These are phyloP conservation scores for Apiospora sp. DNA, from an alignment of 2,329 filamentous ascomycete species.

Conservation along the genomic window DNA sequence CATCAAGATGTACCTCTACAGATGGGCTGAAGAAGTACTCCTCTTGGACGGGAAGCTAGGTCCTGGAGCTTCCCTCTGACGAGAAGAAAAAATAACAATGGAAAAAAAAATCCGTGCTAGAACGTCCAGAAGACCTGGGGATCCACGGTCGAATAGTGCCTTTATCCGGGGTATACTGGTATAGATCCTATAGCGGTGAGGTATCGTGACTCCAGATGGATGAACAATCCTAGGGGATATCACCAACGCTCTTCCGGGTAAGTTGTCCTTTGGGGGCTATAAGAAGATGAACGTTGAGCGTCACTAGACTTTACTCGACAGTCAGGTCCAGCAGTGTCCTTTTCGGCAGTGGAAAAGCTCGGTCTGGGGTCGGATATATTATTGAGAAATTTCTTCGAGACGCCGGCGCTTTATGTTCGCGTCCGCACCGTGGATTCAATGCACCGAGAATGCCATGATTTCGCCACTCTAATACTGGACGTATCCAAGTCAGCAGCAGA, in stretches of 20 bases:
- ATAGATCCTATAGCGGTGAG: slow-evolving; percentile 28
- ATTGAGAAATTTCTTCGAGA: slow-evolving; percentile 22
- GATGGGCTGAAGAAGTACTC: slow-evolving; percentile 22
- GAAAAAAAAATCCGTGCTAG: slow-evolving; percentile 14
- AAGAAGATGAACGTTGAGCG: slow-evolving; percentile 16
- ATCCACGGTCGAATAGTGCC: slow-evolving; percentile 25
- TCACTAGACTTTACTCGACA: slow-evolving; percentile 22
- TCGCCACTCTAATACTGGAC: slow-evolving; percentile 27
- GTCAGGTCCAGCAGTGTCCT: slow-evolving; percentile 16
- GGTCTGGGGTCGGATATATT: slow-evolving; percentile 21
- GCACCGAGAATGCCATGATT: slow-evolving; percentile 19
- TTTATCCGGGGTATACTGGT: slow-evolving; percentile 31
- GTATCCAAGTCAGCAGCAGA: slow-evolving; percentile 23
- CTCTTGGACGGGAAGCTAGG: slow-evolving; percentile 21
- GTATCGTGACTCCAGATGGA: slow-evolving; percentile 22
- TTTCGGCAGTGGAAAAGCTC: background rate
- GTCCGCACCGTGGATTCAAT: slow-evolving; percentile 12
- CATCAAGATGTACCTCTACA: slow-evolving; percentile 23
- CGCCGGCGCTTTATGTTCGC: slow-evolving; percentile 22
- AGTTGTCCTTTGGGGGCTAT: slow-evolving; percentile 14
- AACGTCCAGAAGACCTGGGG: slow-evolving; percentile 27
- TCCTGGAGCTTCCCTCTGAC: slow-evolving; percentile 3
- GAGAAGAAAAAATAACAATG: background rate
- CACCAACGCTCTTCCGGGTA: slow-evolving; percentile 1
- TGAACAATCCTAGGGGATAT: slow-evolving; percentile 18